Percentiles rank a stretch among this genome's conserved stretches.
Evolutionary conservation across 2,329 filamentous ascomycete species (phyloP).

Genomic region (Fusarium sp.): DNA sequence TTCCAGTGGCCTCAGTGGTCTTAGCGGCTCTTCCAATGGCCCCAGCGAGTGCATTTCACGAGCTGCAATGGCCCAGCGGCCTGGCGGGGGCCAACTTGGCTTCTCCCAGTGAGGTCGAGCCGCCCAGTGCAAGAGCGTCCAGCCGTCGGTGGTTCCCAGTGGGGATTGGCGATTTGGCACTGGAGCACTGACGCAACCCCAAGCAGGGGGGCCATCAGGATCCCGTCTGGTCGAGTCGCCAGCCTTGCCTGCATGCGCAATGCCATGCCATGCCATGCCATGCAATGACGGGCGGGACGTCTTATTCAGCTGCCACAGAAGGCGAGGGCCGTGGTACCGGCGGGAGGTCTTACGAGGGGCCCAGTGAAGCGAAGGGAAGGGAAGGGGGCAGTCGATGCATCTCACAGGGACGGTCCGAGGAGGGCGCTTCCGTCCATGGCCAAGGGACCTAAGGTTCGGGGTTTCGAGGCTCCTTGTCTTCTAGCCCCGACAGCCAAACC

Average conservation of each 20-base stretch:
- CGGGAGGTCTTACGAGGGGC: conserved; percentile 19
- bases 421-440: conserved; percentile 22
- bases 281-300: conserved; percentile 26
- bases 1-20: conserved; percentile 38
- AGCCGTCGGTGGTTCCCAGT: conserved; percentile 26
- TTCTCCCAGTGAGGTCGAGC: conserved; percentile 3
- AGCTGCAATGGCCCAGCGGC: conserved; percentile 41
- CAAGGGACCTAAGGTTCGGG: conserved; percentile 34
- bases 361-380: no score
- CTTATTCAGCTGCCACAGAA: conserved; percentile 8
- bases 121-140: conserved; percentile 35
- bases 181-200: conserved; percentile 40
- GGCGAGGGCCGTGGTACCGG: conserved; percentile 19
- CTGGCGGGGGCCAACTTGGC: conserved; percentile 24
- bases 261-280: conserved; percentile 15
- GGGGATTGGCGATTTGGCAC: conserved; percentile 34
- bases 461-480: conserved; percentile 19
- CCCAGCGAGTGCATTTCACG: conserved; percentile 42
- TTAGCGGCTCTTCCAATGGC: conserved; percentile 33
- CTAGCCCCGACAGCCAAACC: conserved; percentile 11
- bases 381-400: conserved; percentile 4
- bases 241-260: conserved; percentile 24
- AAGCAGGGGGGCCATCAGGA: conserved; percentile 18
- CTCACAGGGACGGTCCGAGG: conserved; percentile 26
- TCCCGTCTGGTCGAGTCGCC: conserved; percentile 18